These are phyloP conservation scores for Nicotiana obtusifolia DNA, from an alignment of 257 asterid genomes.

Conservation along the genomic window DNA sequence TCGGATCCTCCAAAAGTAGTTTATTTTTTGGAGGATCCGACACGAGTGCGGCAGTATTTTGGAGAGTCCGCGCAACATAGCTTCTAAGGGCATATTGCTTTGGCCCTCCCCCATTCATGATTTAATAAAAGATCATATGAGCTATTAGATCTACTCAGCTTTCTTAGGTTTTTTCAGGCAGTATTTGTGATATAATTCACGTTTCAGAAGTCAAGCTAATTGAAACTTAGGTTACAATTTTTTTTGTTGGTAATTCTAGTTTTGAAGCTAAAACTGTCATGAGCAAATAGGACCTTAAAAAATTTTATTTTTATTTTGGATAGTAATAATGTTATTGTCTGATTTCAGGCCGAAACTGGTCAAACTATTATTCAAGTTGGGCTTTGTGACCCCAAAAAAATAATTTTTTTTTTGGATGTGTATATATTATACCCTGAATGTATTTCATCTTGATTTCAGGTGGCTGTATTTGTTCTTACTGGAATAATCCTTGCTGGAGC, in stretches of 20 bases:
- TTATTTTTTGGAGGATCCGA: too few species aligned
- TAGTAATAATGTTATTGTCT: neutral
- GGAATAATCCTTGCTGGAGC: constrained; percentile 83
- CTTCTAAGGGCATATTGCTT: neutral
- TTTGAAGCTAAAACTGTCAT: neutral
- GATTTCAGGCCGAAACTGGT: neutral
- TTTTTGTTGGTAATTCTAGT: neutral
- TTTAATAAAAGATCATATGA: neutral
- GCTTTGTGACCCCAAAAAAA: neutral
- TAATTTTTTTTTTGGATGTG: neutral
- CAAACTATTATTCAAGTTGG: neutral
- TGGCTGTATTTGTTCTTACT: constrained; percentile 60
- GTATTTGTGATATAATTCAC: neutral
- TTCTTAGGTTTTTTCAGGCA: neutral
- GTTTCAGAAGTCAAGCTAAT: neutral
- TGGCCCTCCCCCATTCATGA: neutral
- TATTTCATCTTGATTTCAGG: constrained; percentile 34
- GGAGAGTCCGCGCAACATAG: too few species aligned
- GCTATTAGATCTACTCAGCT: neutral
- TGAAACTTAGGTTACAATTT: neutral
- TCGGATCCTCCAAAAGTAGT: too few species aligned
- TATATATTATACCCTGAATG: neutral
- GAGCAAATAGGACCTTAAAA: neutral
- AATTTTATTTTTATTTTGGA: neutral
- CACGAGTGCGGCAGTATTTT: too few species aligned